phyloP scores from a whole-genome alignment of 1,284 basidiomycete genomes.

The Ganoderma sinense region DNA sequence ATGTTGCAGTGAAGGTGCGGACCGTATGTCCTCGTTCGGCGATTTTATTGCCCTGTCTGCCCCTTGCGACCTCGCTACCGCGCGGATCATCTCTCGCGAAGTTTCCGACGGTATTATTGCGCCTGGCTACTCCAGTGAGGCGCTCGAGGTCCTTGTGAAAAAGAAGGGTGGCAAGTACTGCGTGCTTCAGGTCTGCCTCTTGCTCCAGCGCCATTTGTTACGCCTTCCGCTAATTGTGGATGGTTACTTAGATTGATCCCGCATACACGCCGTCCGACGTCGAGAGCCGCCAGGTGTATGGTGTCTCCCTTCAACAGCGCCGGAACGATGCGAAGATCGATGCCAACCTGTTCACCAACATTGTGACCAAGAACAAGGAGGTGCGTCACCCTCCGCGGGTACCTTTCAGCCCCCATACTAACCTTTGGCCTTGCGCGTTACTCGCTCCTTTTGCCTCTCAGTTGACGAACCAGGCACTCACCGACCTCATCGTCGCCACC shows the following conservation, averaged over 20 bases:
- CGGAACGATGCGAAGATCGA: constrained; percentile 94
- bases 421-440: neutral
- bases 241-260: constrained; percentile 77
- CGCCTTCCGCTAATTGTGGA: neutral
- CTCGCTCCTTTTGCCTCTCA: constrained; percentile 39
- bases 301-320: constrained; percentile 90
- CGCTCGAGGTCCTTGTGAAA: constrained; percentile 91
- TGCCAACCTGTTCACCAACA: constrained; percentile 82
- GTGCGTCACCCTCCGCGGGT: constrained; percentile 47
- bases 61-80: constrained; percentile 92
- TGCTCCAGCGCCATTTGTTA: neutral
- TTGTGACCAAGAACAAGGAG: constrained; percentile 90
- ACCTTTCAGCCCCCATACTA: neutral
- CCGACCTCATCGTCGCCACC: constrained; percentile 93
- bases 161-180: constrained; percentile 99
- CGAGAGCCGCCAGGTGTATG: constrained; percentile 97
- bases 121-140: constrained; percentile 90
- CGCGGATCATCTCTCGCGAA: constrained; percentile 96
- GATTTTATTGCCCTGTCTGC: constrained; percentile 98
- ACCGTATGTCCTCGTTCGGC: constrained; percentile 99
- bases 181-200: constrained; percentile 77
- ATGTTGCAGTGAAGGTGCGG: constrained; percentile 69
- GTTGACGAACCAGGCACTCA: constrained; percentile 79
- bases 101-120: constrained; percentile 99
- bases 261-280: constrained; percentile 76